Conservation (phyloP, 768 basidiomycete genomes). For the Kwoniella heveanensis region DNA sequence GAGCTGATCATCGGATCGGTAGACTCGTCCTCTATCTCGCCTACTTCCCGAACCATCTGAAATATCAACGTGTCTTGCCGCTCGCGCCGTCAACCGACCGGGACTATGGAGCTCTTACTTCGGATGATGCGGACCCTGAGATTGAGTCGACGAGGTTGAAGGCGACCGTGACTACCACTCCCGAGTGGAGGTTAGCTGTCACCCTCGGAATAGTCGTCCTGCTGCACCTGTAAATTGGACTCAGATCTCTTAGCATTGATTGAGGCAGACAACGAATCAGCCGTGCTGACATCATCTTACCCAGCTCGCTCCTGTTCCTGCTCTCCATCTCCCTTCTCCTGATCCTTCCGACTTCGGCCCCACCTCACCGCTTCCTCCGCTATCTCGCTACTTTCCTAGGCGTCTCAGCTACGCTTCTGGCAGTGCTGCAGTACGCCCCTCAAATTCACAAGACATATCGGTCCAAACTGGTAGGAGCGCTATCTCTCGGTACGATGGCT, state of each 20-base stretch:
- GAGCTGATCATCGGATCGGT: not conserved
- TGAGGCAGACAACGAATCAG: not conserved
- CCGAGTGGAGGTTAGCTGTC: constrained; percentile 78
- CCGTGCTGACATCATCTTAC: not conserved
- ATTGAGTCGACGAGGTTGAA: not conserved
- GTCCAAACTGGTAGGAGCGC: constrained; percentile 79
- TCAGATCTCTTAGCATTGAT: not conserved
- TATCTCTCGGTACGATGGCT: constrained; percentile 93
- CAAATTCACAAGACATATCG: constrained; percentile 80
- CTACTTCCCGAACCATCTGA: constrained; percentile 84
- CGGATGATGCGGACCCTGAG: not conserved
- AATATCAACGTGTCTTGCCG: constrained; percentile 60
- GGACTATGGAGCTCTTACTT: constrained; percentile 23
- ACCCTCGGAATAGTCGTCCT: constrained; percentile 70
- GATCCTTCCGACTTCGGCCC: constrained; percentile 46
- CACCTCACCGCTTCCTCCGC: constrained; percentile 57
- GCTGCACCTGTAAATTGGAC: constrained; percentile 66
- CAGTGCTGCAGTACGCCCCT: constrained; percentile 82
- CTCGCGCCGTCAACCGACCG: constrained; percentile 13
- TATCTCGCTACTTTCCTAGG: constrained; percentile 87
- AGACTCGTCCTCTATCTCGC: constrained; percentile 72
- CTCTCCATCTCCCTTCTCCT: constrained; percentile 68
- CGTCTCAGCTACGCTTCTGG: constrained; percentile 73
- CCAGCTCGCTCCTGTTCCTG: constrained; percentile 52
- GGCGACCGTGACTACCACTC: constrained; percentile 59